Evolutionary conservation across 495 filamentous ascomycete genomes (phyloP).

Genomic region (Thermothielavioides terrestris): DNA sequence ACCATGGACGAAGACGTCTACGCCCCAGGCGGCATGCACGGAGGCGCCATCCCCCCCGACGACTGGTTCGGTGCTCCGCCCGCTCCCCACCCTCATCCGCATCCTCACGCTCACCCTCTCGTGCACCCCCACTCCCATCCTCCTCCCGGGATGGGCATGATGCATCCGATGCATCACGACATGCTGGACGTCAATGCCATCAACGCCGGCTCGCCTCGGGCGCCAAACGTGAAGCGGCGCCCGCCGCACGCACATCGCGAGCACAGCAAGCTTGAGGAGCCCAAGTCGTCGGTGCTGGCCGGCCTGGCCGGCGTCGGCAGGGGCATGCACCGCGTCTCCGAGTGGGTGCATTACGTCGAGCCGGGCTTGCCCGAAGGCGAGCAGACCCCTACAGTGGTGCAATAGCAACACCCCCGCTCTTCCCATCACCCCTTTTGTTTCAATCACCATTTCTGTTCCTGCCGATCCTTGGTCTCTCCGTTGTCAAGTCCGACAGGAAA

Average conservation of each 20-base stretch:
- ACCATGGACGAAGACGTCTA: conserved; percentile 35
- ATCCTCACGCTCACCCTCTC: background rate
- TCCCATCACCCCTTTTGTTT: background rate
- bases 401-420: background rate
- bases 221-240: conserved; percentile 21
- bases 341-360: conserved; percentile 42
- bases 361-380: conserved; percentile 23
- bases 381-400: background rate
- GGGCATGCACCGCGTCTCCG: conserved; percentile 38
- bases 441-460: too few relatives aligned
- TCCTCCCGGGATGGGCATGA: conserved; percentile 3
- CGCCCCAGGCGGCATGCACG: conserved; percentile 6
- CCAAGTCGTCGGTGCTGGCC: conserved; percentile 35
- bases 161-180: conserved; percentile 3
- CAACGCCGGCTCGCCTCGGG: conserved; percentile 17
- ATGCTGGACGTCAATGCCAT: conserved; percentile 1
- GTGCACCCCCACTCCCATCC: background rate
- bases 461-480: too few relatives aligned
- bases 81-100: background rate
- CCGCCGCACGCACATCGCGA: conserved; percentile 17
- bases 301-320: conserved; percentile 37
- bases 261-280: conserved; percentile 22
- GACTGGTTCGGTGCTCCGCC: conserved; percentile 9
- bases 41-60: conserved; percentile 8
- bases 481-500: too few relatives aligned